Percentiles rank a stretch among this genome's conserved stretches.
These are phyloP conservation scores for Boehmeria nivea DNA, from an alignment of 306 rosid genomes.

Conservation along the genomic window DNA sequence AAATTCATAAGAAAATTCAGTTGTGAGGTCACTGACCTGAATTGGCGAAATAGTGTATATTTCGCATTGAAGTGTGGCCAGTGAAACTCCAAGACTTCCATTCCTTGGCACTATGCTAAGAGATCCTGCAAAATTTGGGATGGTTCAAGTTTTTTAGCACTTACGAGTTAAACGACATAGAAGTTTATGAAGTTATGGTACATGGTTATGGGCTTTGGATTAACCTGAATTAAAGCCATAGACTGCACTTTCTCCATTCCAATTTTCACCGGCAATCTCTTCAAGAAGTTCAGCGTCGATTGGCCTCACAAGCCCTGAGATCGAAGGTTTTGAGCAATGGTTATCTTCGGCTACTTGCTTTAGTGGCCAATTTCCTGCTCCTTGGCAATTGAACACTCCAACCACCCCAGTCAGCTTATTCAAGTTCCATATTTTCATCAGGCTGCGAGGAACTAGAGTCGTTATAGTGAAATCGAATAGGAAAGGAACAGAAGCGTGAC, in stretches of 20 bases:
- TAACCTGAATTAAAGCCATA: conserved; percentile 64
- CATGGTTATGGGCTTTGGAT: neutral
- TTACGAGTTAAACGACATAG: too few species aligned
- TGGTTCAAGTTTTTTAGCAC: neutral
- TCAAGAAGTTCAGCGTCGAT: conserved; percentile 57
- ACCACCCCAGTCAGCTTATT: conserved; percentile 52
- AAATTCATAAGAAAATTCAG: neutral
- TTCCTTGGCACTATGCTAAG: conserved; percentile 38
- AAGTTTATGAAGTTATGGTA: too few species aligned
- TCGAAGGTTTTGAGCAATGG: conserved; percentile 8
- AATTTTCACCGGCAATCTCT: conserved; percentile 53
- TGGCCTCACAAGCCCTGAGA: conserved; percentile 44
- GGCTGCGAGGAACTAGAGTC: conserved; percentile 26
- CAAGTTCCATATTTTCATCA: conserved; percentile 70
- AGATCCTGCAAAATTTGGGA: conserved; percentile 34
- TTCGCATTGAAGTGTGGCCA: conserved; percentile 53
- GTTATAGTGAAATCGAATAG: conserved; percentile 5
- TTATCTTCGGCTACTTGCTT: conserved; percentile 24
- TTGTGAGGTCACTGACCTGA: conserved; percentile 26
- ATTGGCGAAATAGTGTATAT: conserved; percentile 58
- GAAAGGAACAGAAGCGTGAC: neutral
- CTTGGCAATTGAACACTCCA: conserved; percentile 73
- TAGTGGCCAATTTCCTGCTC: conserved; percentile 64
- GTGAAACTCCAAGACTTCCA: conserved; percentile 42
- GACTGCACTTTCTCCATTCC: conserved; percentile 55